Evolutionary conservation across 2,329 filamentous ascomycete genomes (phyloP).

Genomic region (Calonectria hawksworthii): DNA sequence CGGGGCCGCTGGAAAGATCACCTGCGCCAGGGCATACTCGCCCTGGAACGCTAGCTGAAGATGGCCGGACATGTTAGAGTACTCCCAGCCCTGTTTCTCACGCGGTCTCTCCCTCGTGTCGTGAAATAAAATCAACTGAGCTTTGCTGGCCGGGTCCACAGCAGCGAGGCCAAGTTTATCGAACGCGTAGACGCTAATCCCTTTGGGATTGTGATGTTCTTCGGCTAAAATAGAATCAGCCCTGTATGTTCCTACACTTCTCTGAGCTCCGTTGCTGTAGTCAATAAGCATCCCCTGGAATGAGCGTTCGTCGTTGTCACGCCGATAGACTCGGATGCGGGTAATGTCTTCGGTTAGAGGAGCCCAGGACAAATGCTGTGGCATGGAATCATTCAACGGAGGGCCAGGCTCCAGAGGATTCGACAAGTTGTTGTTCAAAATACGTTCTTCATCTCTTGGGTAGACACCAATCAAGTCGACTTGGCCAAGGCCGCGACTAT

Average conservation of each 20-base stretch:
- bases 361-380: not conserved
- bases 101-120: not conserved
- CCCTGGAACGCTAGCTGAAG: not conserved
- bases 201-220: not conserved
- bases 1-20: not conserved
- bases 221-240: not conserved
- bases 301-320: not conserved
- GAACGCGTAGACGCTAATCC: not conserved
- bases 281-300: slow-evolving; percentile 1
- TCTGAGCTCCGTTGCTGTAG: not conserved
- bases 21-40: not conserved
- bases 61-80: not conserved
- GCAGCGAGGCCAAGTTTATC: no score
- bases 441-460: not conserved
- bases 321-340: not conserved
- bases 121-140: not conserved
- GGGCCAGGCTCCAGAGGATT: not conserved
- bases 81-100: not conserved
- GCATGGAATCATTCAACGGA: not conserved
- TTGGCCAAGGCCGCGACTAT: not conserved
- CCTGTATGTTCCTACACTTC: not conserved
- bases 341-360: not conserved
- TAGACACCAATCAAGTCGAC: not conserved
- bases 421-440: not conserved
- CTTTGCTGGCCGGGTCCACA: not conserved